Percentiles rank a stretch among this genome's conserved stretches.
Evolutionary conservation across 805 yeast genomes (phyloP).

Genomic region (Candida nanaspora): DNA sequence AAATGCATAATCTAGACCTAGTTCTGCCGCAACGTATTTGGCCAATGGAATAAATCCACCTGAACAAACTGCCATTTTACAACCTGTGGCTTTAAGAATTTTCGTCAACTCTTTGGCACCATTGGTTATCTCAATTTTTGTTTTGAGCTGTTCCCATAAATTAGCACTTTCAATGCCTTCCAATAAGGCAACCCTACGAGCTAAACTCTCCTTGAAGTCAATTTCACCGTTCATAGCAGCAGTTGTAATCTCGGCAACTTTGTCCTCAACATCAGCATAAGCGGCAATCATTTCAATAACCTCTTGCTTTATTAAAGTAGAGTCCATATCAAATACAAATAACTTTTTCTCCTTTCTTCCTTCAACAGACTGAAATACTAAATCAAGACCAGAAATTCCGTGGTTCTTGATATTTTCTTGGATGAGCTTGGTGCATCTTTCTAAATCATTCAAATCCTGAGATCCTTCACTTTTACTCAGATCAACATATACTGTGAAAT

Average conservation of each 20-base stretch:
- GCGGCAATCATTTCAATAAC: constrained; percentile 95
- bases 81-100: constrained; percentile 54
- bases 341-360: constrained; percentile 40
- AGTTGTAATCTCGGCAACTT: constrained; percentile 84
- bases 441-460: constrained; percentile 10
- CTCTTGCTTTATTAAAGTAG: constrained; percentile 92
- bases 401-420: constrained; percentile 13
- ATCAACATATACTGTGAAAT: constrained; percentile 23
- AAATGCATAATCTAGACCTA: constrained; percentile 79
- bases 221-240: constrained; percentile 96
- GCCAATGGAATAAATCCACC: constrained; percentile 96
- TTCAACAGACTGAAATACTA: constrained; percentile 33
- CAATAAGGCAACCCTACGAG: constrained; percentile 67
- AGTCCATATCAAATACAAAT: constrained; percentile 95
- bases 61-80: constrained; percentile 77
- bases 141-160: constrained; percentile 74
- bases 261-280: constrained; percentile 80
- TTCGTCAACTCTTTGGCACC: constrained; percentile 74
- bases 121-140: constrained; percentile 65
- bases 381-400: constrained; percentile 28
- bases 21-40: constrained; percentile 52
- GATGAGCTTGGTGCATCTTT: constrained; percentile 2
- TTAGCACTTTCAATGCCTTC: constrained; percentile 69
- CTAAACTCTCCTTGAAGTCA: constrained; percentile 78
- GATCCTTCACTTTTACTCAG: constrained; percentile 7